Conservation (phyloP, 1,139 yeast genomes). For the Meyerozyma carpophila region DNA sequence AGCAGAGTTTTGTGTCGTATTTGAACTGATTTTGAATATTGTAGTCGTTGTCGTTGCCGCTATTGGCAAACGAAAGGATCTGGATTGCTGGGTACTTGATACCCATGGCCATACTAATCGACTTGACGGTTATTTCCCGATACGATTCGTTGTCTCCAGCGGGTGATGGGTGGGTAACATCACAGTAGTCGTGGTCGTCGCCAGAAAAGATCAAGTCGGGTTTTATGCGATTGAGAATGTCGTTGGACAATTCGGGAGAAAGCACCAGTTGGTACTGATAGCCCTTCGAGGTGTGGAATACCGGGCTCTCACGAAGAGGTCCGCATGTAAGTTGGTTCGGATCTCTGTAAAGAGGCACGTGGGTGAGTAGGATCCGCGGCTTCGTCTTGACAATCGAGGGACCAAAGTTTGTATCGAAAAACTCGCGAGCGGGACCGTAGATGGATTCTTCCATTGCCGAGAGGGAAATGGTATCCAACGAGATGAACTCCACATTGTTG, state of each 20-base stretch:
- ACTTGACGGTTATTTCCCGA: conserved; percentile 46
- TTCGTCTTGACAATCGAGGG: conserved; percentile 9
- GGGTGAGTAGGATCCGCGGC: conserved; percentile 40
- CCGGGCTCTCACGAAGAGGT: conserved; percentile 32
- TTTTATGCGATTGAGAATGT: conserved; percentile 24
- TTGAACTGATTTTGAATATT: conserved; percentile 12
- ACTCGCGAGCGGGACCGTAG: conserved; percentile 21
- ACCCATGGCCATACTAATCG: conserved; percentile 60
- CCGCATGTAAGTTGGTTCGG: conserved; percentile 35
- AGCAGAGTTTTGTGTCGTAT: conserved; percentile 42
- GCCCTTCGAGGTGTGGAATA: conserved; percentile 26
- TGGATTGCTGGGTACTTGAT: conserved; percentile 50
- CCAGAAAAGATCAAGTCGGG: conserved; percentile 45
- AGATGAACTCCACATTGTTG: conserved; percentile 40
- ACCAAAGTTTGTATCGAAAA: conserved; percentile 19
- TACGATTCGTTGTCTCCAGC: conserved; percentile 7
- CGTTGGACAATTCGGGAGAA: conserved; percentile 20
- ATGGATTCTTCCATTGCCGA: conserved; percentile 28
- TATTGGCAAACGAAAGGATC: conserved; percentile 28
- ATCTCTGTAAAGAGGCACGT: conserved; percentile 46
- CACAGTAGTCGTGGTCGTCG: conserved; percentile 56
- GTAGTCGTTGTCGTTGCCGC: conserved; percentile 10
- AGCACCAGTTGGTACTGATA: conserved; percentile 51
- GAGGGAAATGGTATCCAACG: conserved; percentile 41
- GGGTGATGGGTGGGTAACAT: conserved; percentile 28